Percentiles rank a stretch among this genome's conserved stretches.
These are phyloP conservation scores for Cutaneotrichosporon mucoides DNA, from an alignment of 1,284 basidiomycete genomes.

Conservation along the genomic window DNA sequence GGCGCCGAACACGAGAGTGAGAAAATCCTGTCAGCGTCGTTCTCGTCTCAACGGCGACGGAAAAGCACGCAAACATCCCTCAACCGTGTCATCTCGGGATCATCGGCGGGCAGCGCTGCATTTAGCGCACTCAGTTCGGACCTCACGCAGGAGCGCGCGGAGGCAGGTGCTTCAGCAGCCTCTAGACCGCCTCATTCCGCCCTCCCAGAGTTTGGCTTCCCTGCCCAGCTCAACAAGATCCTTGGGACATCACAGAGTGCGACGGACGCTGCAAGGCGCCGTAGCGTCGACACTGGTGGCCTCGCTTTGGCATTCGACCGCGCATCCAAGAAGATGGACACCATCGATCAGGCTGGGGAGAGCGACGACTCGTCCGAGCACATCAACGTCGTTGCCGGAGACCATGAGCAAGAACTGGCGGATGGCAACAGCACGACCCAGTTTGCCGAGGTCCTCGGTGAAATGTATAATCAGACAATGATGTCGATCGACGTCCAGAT, in stretches of 20 bases:
- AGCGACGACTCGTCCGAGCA: not conserved
- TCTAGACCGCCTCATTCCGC: not conserved
- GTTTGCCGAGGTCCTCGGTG: slow-evolving; percentile 72
- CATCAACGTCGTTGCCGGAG: slow-evolving; percentile 16
- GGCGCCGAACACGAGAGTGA: slow-evolving; percentile 43
- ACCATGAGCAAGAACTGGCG: slow-evolving; percentile 44
- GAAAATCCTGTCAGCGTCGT: slow-evolving; percentile 24
- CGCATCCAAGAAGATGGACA: slow-evolving; percentile 24
- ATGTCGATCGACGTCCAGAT: slow-evolving; percentile 60
- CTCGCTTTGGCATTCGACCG: slow-evolving; percentile 69
- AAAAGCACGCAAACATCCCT: slow-evolving; percentile 9
- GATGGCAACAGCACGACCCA: slow-evolving; percentile 52
- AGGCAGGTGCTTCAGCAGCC: not conserved
- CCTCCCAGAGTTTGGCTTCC: not conserved
- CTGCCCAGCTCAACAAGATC: slow-evolving; percentile 2
- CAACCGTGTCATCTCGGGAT: not conserved
- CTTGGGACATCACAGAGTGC: not conserved
- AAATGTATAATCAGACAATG: slow-evolving; percentile 74
- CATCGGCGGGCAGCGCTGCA: not conserved
- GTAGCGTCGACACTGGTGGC: slow-evolving; percentile 79
- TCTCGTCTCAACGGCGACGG: slow-evolving; percentile 5
- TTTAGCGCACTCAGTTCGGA: not conserved
- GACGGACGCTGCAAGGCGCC: slow-evolving; percentile 48
- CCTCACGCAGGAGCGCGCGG: not conserved
- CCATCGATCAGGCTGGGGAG: not conserved